Conservation (phyloP, 805 yeast genomes). For the Candida berthetii region DNA sequence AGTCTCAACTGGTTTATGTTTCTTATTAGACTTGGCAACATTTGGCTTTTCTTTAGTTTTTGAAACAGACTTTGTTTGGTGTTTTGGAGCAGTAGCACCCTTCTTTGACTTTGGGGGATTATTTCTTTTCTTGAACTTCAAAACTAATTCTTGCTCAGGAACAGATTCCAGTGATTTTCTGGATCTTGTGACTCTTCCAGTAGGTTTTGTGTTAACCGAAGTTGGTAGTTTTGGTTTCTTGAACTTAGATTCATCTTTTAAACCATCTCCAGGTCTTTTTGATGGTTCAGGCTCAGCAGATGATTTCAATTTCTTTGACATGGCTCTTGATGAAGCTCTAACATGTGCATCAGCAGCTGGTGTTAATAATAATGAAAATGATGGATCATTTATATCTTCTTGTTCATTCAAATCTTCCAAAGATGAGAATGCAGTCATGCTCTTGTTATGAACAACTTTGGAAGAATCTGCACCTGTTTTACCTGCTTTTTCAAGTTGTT, state of each 20-base stretch:
- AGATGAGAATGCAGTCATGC: neutral
- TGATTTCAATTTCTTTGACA: neutral
- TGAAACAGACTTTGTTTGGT: neutral
- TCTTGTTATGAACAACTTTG: neutral
- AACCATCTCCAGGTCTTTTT: neutral
- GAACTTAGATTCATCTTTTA: neutral
- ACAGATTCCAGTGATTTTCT: neutral
- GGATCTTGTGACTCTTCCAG: neutral
- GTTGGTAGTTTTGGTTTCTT: neutral
- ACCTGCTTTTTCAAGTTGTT: neutral
- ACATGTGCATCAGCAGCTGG: slow-evolving; percentile 10
- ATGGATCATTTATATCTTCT: neutral
- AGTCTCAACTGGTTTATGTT: neutral
- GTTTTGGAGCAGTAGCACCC: neutral
- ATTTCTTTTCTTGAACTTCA: too few relatives aligned
- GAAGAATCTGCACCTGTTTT: neutral
- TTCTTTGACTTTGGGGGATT: too few relatives aligned
- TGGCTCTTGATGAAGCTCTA: slow-evolving; percentile 10
- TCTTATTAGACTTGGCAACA: too few relatives aligned
- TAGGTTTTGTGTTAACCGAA: neutral
- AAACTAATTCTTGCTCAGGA: neutral
- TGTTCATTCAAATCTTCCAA: neutral
- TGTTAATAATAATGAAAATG: slow-evolving; percentile 4
- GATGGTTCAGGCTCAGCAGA: slow-evolving; percentile 1
- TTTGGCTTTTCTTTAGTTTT: too few relatives aligned